These are phyloP conservation scores for Botrytis elliptica DNA, from an alignment of 2,329 filamentous ascomycete species.

Conservation along the genomic window DNA sequence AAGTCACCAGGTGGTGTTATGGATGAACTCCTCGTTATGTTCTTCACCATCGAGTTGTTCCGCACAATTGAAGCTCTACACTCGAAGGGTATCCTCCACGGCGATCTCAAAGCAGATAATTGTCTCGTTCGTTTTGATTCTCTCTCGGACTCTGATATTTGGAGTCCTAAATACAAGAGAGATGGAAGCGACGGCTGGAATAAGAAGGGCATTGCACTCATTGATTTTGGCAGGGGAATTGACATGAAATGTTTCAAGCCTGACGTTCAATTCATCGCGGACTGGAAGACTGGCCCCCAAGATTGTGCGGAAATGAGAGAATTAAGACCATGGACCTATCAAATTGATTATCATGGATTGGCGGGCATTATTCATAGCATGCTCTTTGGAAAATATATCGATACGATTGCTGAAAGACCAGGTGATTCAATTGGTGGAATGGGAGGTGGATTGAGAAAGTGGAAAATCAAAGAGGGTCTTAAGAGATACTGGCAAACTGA, in stretches of 20 bases:
- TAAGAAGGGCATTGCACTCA: conserved; percentile 76
- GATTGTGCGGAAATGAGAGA: conserved; percentile 97
- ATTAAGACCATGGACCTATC: conserved; percentile 91
- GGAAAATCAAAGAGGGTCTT: conserved; percentile 75
- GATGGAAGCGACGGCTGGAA: conserved; percentile 78
- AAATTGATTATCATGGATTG: conserved; percentile 93
- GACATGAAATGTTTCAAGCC: conserved; percentile 83
- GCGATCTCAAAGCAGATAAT: conserved; percentile 94
- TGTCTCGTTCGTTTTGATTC: conserved; percentile 81
- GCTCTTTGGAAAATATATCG: conserved; percentile 93
- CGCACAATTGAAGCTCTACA: conserved; percentile 88
- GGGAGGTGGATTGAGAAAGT: conserved; percentile 59
- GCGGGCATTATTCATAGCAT: conserved; percentile 85
- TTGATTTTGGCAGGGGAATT: conserved; percentile 92
- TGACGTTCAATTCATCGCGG: conserved; percentile 83
- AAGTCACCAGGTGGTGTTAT: conserved; percentile 62
- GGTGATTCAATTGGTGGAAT: conserved; percentile 46
- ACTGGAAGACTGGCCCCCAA: conserved; percentile 85
- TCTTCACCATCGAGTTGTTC: conserved; percentile 88
- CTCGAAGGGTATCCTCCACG: conserved; percentile 75
- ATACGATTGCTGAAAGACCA: conserved; percentile 57
- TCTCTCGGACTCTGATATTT: conserved; percentile 45
- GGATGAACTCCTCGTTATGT: conserved; percentile 92
- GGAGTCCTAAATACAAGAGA: conserved; percentile 65
- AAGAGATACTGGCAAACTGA: conserved; percentile 98